Base-by-base conservation (phyloP, 2,329 filamentous ascomycete species). In the Passalora sequoiae region DNA sequence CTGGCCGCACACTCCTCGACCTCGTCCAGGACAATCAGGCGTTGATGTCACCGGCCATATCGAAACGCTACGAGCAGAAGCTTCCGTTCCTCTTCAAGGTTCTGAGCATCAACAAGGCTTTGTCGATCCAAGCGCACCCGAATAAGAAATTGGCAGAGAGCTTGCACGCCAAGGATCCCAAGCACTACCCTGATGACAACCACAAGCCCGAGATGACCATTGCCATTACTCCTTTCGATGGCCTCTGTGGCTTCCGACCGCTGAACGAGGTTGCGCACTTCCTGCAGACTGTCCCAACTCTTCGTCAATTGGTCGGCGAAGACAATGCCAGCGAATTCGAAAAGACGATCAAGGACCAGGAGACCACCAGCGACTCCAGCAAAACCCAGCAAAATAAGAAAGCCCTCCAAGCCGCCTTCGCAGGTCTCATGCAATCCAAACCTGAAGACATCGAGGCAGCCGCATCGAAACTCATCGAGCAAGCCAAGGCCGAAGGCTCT, bases 131-230 rank as follows among this genome's bases (percentile, higher is more conserved):
- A 67, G 92, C 92, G 17, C 92, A 98, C 44, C 64, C 64, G 4
- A 67, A 67, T 55, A 66, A 66, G 78, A 87, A 86, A 69, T 82
- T 94, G 10, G 92, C 92, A 39, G 91, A 94, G 69, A 72, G 88
- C 63, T 74, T 98, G 21, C 92, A 97, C 66, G 78, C 81, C 28
- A 81, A 77, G 51, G 91, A 98, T 62, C 78, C 89, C 37, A 87
- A 87, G 69, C 94, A 98, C 73, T 98, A 98, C 64, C 92, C 91
- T 67, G 89, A 98, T 73, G 91, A 97, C 72, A 98, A 98, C 71
- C 92, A 98, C 75, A 98, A 98, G 71, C 92, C 92, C 24, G 92
- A 98, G 70, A 98, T 98, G 92, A 89, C 92, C 50, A 95, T 98
- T 66, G 92, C 92, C 50, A 84, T 98, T 59, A 97, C 92, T 1